Conservation (phyloP, 192 early-diverging fungal species). For the Jimgerdemannia flammicorona region DNA sequence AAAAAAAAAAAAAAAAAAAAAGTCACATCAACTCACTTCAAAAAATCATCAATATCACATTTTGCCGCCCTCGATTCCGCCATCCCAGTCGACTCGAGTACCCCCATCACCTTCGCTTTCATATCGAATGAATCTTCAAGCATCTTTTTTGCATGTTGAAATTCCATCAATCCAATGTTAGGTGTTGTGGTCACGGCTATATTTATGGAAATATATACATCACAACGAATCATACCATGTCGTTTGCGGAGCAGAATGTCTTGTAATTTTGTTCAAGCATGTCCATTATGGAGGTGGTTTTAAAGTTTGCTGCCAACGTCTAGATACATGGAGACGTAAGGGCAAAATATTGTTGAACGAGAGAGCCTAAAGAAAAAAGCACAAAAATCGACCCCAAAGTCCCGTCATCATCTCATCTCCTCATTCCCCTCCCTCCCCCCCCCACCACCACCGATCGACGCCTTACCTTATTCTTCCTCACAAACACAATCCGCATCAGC, state of each 20-base stretch:
- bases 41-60: slow-evolving; percentile 92
- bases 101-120: slow-evolving; percentile 69
- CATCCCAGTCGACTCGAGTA: slow-evolving; percentile 68
- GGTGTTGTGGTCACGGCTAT: too few relatives aligned
- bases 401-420: too few relatives aligned
- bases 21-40: slow-evolving; percentile 76
- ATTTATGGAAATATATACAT: too few relatives aligned
- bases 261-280: slow-evolving; percentile 97
- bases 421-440: too few relatives aligned
- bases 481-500: slow-evolving; percentile 88
- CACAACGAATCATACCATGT: slow-evolving; percentile 47
- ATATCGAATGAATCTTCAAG: slow-evolving; percentile 84
- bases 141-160: too few relatives aligned
- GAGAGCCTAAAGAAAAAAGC: too few relatives aligned
- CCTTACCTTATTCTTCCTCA: slow-evolving; percentile 87
- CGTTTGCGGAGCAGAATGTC: slow-evolving; percentile 81
- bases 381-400: too few relatives aligned
- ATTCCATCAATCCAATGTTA: not conserved
- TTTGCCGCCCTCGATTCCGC: slow-evolving; percentile 80
- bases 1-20: too few relatives aligned
- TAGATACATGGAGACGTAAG: too few relatives aligned
- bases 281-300: slow-evolving; percentile 77
- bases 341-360: too few relatives aligned
- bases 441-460: not conserved
- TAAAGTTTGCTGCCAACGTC: slow-evolving; percentile 88